phyloP scores from a whole-genome alignment of 208 protist species.

The Crithidia bombi region DNA sequence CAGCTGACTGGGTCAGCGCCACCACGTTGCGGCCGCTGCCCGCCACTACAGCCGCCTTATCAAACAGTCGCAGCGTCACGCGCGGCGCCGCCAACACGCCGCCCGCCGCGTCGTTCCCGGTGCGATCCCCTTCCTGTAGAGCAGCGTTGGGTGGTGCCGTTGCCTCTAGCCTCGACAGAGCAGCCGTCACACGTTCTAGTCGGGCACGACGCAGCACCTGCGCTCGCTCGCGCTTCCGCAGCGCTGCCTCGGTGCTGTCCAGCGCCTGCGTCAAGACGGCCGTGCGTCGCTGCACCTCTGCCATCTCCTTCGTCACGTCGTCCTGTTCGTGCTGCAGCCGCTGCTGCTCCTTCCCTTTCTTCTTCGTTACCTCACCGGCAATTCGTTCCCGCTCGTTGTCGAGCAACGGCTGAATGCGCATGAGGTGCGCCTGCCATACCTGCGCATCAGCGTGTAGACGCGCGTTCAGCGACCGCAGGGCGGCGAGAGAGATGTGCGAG shows the following conservation, averaged over 20 bases:
- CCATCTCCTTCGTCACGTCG: constrained; percentile 39
- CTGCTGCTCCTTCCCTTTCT: constrained; percentile 66
- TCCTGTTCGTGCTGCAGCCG: constrained; percentile 61
- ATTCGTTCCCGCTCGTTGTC: constrained; percentile 37
- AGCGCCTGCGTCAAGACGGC: constrained; percentile 24
- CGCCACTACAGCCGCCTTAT: constrained; percentile 1
- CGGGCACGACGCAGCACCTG: constrained; percentile 51
- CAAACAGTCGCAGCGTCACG: constrained; percentile 25
- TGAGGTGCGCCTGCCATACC: constrained; percentile 26
- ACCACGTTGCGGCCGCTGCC: constrained; percentile 25
- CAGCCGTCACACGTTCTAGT: constrained; percentile 28
- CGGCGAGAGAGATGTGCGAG: constrained; percentile 23
- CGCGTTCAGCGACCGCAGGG: constrained; percentile 26
- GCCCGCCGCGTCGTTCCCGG: not conserved
- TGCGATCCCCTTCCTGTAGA: no score
- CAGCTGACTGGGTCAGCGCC: not conserved
- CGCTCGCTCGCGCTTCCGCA: constrained; percentile 54
- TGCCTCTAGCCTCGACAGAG: constrained; percentile 32
- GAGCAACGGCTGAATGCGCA: constrained; percentile 32
- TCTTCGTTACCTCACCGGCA: constrained; percentile 42
- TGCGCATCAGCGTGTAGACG: constrained; percentile 24
- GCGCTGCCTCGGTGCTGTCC: constrained; percentile 33
- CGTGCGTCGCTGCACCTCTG: constrained; percentile 31
- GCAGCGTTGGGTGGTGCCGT: no score
- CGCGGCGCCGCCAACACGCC: not conserved